Percentiles rank a stretch among this genome's conserved stretches.
Evolutionary conservation across 805 yeast species (phyloP).

Genomic region (Candida sonorensis): DNA sequence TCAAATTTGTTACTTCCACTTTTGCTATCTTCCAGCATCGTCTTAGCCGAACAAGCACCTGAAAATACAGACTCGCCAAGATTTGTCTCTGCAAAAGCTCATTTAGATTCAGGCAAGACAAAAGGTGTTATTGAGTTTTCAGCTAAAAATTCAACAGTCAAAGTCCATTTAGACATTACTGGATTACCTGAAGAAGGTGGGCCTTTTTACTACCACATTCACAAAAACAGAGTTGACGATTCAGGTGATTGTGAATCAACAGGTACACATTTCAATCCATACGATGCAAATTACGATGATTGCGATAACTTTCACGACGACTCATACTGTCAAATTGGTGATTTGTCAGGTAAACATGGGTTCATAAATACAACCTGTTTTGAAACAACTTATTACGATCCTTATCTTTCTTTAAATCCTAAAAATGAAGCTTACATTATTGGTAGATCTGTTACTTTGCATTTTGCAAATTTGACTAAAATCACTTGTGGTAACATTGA

Average conservation of each 20-base stretch:
- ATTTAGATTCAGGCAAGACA: slow-evolving; percentile 38
- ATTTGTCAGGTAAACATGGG: slow-evolving; percentile 74
- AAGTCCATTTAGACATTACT: slow-evolving; percentile 64
- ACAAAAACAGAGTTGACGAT: slow-evolving; percentile 47
- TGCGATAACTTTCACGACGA: slow-evolving; percentile 48
- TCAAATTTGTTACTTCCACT: slow-evolving; percentile 9
- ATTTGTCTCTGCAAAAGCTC: slow-evolving; percentile 49
- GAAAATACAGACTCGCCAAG: slow-evolving; percentile 41
- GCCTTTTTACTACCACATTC: slow-evolving; percentile 65
- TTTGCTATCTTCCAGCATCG: slow-evolving; percentile 8
- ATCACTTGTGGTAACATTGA: slow-evolving; percentile 60
- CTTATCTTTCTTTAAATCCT: slow-evolving; percentile 56
- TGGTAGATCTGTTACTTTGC: slow-evolving; percentile 50
- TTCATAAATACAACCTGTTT: slow-evolving; percentile 63
- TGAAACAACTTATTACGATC: slow-evolving; percentile 56
- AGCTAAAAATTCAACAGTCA: slow-evolving; percentile 51
- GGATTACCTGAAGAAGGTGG: slow-evolving; percentile 64
- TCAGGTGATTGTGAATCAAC: slow-evolving; percentile 47
- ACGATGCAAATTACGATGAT: slow-evolving; percentile 38
- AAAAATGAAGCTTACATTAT: slow-evolving; percentile 51
- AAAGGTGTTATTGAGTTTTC: slow-evolving; percentile 54
- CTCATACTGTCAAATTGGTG: slow-evolving; percentile 63
- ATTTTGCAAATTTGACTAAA: slow-evolving; percentile 45
- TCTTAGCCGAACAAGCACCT: slow-evolving; percentile 42
- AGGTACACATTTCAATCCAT: slow-evolving; percentile 61